phyloP scores from a whole-genome alignment of 345 rosid genomes.

The Heritiera fomes region DNA sequence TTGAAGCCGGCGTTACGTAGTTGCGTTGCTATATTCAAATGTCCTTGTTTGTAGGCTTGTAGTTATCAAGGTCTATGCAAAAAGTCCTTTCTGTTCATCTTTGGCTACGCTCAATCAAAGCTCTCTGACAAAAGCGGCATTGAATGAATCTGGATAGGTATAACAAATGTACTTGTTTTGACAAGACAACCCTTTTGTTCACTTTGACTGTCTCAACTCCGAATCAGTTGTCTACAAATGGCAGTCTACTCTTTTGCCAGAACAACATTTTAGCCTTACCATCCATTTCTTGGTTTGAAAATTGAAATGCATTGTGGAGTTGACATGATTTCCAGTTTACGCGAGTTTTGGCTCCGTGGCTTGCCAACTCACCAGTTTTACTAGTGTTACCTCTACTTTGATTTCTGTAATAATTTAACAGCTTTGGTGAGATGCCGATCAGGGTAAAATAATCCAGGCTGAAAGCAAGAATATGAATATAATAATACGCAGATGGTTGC shows the following conservation, averaged over 20 bases:
- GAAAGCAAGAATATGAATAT: background rate
- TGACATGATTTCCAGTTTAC: background rate
- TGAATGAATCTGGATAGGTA: background rate
- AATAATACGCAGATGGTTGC: constrained; percentile 11
- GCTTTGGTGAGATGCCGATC: background rate
- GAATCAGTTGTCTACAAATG: background rate
- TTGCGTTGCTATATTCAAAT: background rate
- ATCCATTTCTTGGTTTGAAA: no score
- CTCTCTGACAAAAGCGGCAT: background rate
- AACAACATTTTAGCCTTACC: no score
- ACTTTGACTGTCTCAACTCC: background rate
- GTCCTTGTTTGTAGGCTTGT: background rate
- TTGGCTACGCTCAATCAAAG: background rate
- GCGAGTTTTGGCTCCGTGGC: background rate
- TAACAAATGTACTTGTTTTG: background rate
- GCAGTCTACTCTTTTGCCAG: background rate
- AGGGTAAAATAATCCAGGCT: background rate
- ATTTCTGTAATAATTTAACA: background rate
- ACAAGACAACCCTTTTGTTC: background rate
- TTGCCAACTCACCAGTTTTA: background rate
- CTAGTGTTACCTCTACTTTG: background rate
- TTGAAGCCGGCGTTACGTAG: background rate
- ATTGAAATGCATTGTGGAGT: background rate
- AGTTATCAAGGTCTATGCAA: background rate
- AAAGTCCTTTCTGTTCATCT: background rate